Base-by-base conservation (phyloP, 2,329 filamentous ascomycete genomes). In the Clathrospora elynae region DNA sequence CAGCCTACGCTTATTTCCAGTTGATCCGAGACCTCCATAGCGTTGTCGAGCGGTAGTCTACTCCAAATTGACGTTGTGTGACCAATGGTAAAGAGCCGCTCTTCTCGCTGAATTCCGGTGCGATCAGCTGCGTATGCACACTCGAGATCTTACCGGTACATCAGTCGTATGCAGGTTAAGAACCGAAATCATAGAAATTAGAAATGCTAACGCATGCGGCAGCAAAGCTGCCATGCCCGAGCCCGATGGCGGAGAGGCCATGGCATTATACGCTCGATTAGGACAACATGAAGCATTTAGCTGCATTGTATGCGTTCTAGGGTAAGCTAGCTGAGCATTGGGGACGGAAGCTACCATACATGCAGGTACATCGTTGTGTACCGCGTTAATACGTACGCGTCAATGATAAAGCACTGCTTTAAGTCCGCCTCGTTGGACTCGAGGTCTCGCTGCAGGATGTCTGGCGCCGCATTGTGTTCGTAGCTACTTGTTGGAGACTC, bases 21-120 rank as follows among this genome's bases (percentile, higher is more conserved):
- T 20, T 20, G 30, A 41, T 20, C 17, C 7, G 28, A 23, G 34
- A 16, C 6, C 29, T 32, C 13, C 25, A 34, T 40, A 39, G 38
- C 37, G 33, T 9, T 46, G 22, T 30, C 29, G 11, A 33, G 34
- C 35, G 11, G 33, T 38, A 20, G 36, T 17, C 25, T 29, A 35
- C 22, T 42, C 34, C 23, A 29, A 23, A 20, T 20, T 36, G 18
- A 46, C 19, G 36, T 44, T 31, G 43, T 52, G 41, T 23, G 26
- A 44, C 53, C 35, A 38, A 46, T 40, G 18, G 19, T 25, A 29
- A 24, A 10, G n/a, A 19, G 10, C 24, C 11, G 29, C 35, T 25
- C 8, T 3, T 31, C 12, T 35, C 18, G 28, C 16, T 10, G 37
- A 24, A n/a, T 28, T 30, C 10, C 34, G 20, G 11, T 14, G 36